Base-by-base conservation (phyloP, 805 yeast genomes). In the Cyberlindnera petersonii region DNA sequence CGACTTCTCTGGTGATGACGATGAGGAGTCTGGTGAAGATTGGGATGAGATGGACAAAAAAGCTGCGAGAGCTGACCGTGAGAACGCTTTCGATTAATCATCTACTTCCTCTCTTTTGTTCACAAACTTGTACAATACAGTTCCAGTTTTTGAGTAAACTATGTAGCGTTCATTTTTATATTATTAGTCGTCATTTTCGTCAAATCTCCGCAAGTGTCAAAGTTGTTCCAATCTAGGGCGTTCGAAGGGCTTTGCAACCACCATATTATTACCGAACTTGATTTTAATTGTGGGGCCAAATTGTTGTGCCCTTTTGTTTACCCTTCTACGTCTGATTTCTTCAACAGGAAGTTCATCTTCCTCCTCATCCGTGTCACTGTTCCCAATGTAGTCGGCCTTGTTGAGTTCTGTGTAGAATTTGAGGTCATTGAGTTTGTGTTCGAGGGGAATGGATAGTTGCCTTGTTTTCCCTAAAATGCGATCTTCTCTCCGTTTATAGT, bases 51-150 rank as follows among this genome's bases (percentile, higher is more conserved):
- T 52, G 46, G 58, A 52, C 33, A 50, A 37, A 40, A 52, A 53
- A 37, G 58, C 56, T 13, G 58, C 55, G 17, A 45, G 40, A 31
- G 55, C 38, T 19, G 58, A 53, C 65, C 76, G 33, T 65, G 68
- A 64, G 61, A 26, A 69, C 70, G 46, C 56, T 72, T 48, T 56
- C 56, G 49, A 68, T 65, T 24, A 69, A 77, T 29, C 82, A 23
- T 27, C 18, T 33, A n/a, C 18, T 13, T 33, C 17, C 13, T 18
- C 7, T 17, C 17, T 18, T 29, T 27, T 7, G n/a, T 19, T 7
- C n/a, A 24, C n/a, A 24, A 11, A 24, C 11, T 31, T 31, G 34
- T 79, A 55, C 71, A 67, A 44, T 50, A 59, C 10, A 84, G 84
- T 0, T 65, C n/a, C n/a, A n/a, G n/a, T n/a, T n/a, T n/a, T n/a